These are phyloP conservation scores for Pestalotiopsis sp. DNA, from an alignment of 2,329 filamentous ascomycete genomes.

Conservation along the genomic window DNA sequence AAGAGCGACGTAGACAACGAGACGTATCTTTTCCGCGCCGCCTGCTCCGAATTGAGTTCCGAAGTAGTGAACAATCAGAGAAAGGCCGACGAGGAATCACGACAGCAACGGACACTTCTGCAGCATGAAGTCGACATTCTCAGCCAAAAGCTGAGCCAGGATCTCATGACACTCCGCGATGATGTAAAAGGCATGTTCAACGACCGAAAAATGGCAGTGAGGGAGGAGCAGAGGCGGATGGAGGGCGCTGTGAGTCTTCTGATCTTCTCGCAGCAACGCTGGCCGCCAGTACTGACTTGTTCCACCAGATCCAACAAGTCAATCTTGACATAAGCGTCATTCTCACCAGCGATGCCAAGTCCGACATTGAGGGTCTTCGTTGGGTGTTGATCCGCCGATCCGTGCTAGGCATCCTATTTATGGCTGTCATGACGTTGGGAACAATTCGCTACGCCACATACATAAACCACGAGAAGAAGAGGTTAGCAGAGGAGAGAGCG, in stretches of 20 bases:
- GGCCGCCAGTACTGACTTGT: neutral
- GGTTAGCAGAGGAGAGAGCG: constrained; percentile 45
- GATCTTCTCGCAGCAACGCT: neutral
- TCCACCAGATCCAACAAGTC: constrained; percentile 78
- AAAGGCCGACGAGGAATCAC: constrained; percentile 77
- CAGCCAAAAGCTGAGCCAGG: constrained; percentile 81
- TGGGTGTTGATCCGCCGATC: constrained; percentile 78
- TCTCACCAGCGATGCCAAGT: constrained; percentile 87
- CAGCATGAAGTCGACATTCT: constrained; percentile 97
- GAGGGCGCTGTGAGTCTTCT: constrained; percentile 70
- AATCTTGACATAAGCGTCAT: constrained; percentile 95
- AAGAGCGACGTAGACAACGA: constrained; percentile 96
- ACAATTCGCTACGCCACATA: constrained; percentile 65
- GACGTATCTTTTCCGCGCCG: constrained; percentile 90
- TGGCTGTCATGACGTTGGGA: constrained; percentile 63
- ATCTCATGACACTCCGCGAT: constrained; percentile 80
- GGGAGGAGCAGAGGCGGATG: constrained; percentile 82
- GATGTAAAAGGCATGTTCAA: constrained; percentile 96
- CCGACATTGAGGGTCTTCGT: constrained; percentile 86
- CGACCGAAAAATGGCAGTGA: constrained; percentile 88
- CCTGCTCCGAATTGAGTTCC: constrained; percentile 87
- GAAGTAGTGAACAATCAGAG: constrained; percentile 82
- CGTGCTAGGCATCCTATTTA: constrained; percentile 67
- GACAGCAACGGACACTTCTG: constrained; percentile 80
- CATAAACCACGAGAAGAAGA: constrained; percentile 51